phyloP scores from a whole-genome alignment of 2,329 filamentous ascomycete species.

The Penicillium sp. region DNA sequence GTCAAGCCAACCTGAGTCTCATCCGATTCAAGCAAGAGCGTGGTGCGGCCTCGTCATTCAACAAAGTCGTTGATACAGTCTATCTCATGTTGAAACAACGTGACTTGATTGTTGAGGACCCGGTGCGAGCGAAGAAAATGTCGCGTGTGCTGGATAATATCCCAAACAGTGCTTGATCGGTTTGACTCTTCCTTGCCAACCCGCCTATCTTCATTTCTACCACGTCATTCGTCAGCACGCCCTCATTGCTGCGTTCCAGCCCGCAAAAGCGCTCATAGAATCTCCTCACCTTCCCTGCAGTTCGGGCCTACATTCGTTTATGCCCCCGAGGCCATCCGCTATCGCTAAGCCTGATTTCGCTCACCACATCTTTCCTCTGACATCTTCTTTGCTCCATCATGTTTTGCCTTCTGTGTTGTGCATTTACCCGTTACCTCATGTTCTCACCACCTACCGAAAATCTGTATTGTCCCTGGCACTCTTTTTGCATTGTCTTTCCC shows the following conservation, averaged over 20 bases:
- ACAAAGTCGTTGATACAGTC: slow-evolving; percentile 75
- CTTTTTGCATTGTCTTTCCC: background rate
- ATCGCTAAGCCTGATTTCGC: background rate
- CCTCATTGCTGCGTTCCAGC: slow-evolving; percentile 20
- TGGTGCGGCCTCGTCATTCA: slow-evolving; percentile 87
- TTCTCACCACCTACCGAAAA: no score
- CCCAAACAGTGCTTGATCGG: slow-evolving; percentile 13
- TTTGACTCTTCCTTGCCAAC: background rate
- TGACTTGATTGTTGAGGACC: slow-evolving; percentile 66
- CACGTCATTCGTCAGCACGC: background rate
- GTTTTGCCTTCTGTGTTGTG: no score
- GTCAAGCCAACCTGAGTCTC: slow-evolving; percentile 71
- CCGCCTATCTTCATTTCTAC: background rate
- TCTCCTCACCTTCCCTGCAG: slow-evolving; percentile 2
- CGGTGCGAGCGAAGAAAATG: slow-evolving; percentile 68
- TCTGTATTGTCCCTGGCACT: no score
- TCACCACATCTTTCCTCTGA: background rate
- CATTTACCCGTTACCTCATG: no score
- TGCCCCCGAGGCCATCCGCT: no score
- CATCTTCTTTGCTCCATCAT: background rate
- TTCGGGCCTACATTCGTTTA: slow-evolving; percentile 9
- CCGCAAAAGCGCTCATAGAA: slow-evolving; percentile 16
- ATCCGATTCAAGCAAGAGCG: slow-evolving; percentile 84
- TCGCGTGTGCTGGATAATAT: slow-evolving; percentile 34
- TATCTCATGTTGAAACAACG: slow-evolving; percentile 64